phyloP scores from a whole-genome alignment of 768 basidiomycete species.

The Collybia sordida region DNA sequence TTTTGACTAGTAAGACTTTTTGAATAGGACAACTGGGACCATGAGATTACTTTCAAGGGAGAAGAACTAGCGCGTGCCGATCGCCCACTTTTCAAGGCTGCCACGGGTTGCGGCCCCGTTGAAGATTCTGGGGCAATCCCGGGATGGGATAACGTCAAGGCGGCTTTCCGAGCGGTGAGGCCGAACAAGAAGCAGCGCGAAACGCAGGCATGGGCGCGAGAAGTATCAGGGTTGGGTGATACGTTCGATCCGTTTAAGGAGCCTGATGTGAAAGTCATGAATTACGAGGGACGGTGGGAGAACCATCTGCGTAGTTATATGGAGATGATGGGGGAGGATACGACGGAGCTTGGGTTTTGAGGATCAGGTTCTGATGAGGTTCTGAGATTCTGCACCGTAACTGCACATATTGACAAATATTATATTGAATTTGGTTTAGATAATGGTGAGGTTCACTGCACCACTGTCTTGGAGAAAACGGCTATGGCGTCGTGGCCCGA shows the following conservation, averaged over 20 bases:
- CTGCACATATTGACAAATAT: too few relatives aligned
- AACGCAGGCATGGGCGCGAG: constrained; percentile 1
- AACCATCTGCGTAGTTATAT: constrained; percentile 2
- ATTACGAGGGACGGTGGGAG: constrained; percentile 10
- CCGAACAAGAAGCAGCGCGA: neutral
- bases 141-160: constrained; percentile 9
- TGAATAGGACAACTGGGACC: constrained; percentile 22
- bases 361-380: neutral
- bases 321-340: neutral
- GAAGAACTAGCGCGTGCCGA: constrained; percentile 8
- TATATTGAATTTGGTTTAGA: neutral
- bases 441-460: neutral
- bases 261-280: constrained; percentile 8
- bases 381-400: too few relatives aligned
- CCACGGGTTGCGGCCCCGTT: constrained; percentile 7
- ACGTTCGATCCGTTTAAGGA: constrained; percentile 7
- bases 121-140: constrained; percentile 6
- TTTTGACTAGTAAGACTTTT: neutral
- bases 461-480: neutral
- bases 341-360: neutral
- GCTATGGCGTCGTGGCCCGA: neutral
- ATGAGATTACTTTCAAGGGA: constrained; percentile 12
- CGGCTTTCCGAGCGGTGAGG: constrained; percentile 1
- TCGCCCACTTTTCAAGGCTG: constrained; percentile 10
- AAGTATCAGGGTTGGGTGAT: neutral